Evolutionary conservation across 2,329 filamentous ascomycete genomes (phyloP).

Genomic region (Aspergillus uvarum): DNA sequence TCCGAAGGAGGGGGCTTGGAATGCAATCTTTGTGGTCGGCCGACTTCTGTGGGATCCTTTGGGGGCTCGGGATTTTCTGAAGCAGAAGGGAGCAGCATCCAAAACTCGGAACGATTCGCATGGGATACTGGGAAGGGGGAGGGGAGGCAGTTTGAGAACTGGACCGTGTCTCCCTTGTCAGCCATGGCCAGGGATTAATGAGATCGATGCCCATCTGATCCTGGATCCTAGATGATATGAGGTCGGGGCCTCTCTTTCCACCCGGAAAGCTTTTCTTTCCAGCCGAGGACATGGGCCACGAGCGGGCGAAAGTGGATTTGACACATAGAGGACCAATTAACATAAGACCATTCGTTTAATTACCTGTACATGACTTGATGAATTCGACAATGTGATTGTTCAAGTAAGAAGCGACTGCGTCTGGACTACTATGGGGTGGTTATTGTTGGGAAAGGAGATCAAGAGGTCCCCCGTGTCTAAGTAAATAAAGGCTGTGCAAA

Average conservation of each 20-base stretch:
- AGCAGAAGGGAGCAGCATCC: not conserved
- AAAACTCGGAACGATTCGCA: not conserved
- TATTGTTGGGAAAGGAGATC: too few species aligned
- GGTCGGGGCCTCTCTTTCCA: not conserved
- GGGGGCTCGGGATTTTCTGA: not conserved
- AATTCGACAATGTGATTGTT: not conserved
- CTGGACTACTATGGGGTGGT: too few species aligned
- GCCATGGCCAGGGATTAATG: not conserved
- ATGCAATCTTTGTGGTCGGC: not conserved
- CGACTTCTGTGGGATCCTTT: not conserved
- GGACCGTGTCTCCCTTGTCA: not conserved
- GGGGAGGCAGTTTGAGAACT: not conserved
- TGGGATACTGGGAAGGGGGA: not conserved
- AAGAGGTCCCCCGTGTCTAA: not conserved
- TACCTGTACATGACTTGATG: not conserved
- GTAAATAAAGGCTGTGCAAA: not conserved
- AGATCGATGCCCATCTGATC: not conserved
- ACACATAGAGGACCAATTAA: not conserved
- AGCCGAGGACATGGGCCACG: not conserved
- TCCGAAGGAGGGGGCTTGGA: not conserved
- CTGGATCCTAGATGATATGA: not conserved
- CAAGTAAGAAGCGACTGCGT: not conserved
- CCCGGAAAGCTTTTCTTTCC: not conserved
- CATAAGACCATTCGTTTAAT: conserved; percentile 1
- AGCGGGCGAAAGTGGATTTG: not conserved